Base-by-base conservation (phyloP, 148 eudicot species). In the Nepenthes mirabilis region DNA sequence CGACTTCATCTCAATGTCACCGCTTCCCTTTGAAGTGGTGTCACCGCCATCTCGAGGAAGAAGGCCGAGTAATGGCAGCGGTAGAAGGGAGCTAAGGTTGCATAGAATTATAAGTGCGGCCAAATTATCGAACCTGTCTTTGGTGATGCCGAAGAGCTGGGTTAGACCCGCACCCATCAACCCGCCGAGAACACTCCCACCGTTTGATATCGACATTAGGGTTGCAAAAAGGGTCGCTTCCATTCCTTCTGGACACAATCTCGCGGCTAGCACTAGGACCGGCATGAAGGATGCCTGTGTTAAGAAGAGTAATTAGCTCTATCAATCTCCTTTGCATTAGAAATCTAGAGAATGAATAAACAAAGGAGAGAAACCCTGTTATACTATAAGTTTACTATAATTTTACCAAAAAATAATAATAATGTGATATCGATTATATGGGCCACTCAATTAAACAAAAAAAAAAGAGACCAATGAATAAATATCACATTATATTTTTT, bases 191-290 rank as follows among this genome's bases (percentile, higher is more conserved):
- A 93, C 96, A 73, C 91, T 80, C 40, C 95, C 99, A 13, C 91
- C 91, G 47, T 93, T 93, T 13, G 95, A 88, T 68, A 88, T 76
- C 23, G 99, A 93, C 99, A 93, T 93, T 33, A 93, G 80, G 37
- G 96, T 93, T n/a, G 99, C 99, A 52, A 93, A 93, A 52, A 93
- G 91, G 1, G 99, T 93, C 55, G 99, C 99, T 79, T 93, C 99
- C 79, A 93, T 87, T 64, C 96, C 99, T 68, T 72, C 77, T 34
- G 99, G 99, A 34, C 99, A 93, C 62, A 93, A 59, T 76, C 73
- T 84, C 1, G 99, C 99, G 36, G 99, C 99, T 61, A 93, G 76
- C 47, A 93, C 96, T 48, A 93, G 96, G 65, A 93, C 88, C 4
- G 99, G 99, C 99, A 93, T 93, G 47, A 93, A 93, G 9, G 99